A percentile compares a stretch with the other conserved stretches of the same genome.
Evolutionary conservation across 768 basidiomycete species (phyloP).

Genomic region (Amanita pallidorosea): DNA sequence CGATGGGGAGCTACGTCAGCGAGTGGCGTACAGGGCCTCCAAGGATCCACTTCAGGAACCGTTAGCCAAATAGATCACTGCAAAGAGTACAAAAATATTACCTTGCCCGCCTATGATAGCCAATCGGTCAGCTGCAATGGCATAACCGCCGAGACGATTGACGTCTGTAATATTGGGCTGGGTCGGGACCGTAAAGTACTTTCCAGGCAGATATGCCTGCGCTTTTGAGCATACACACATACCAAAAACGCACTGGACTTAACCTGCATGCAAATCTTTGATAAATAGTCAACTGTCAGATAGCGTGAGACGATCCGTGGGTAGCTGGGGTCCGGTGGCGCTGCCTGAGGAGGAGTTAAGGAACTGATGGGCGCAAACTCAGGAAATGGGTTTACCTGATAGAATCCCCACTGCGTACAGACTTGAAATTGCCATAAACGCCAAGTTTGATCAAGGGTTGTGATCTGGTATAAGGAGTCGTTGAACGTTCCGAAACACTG

Average conservation of each 20-base stretch:
- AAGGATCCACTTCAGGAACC: constrained; percentile 61
- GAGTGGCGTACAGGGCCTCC: constrained; percentile 81
- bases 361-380: background rate
- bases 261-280: constrained; percentile 27
- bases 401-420: constrained; percentile 95
- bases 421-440: constrained; percentile 86
- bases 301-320: constrained; percentile 74
- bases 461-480: constrained; percentile 50
- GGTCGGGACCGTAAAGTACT: constrained; percentile 59
- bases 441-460: constrained; percentile 65
- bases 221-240: background rate
- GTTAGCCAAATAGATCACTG: background rate
- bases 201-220: constrained; percentile 73
- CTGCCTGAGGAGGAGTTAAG: constrained; percentile 36
- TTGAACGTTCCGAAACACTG: constrained; percentile 86
- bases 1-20: constrained; percentile 61
- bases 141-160: constrained; percentile 76
- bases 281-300: constrained; percentile 36
- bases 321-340: constrained; percentile 56
- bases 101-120: constrained; percentile 87
- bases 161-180: constrained; percentile 76
- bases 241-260: background rate
- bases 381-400: constrained; percentile 36
- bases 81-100: constrained; percentile 13
- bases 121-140: constrained; percentile 66